Percentiles rank a stretch among this genome's conserved stretches.
These are phyloP conservation scores for Dactylellina haptotyla DNA, from an alignment of 2,329 filamentous ascomycete species.

Conservation along the genomic window DNA sequence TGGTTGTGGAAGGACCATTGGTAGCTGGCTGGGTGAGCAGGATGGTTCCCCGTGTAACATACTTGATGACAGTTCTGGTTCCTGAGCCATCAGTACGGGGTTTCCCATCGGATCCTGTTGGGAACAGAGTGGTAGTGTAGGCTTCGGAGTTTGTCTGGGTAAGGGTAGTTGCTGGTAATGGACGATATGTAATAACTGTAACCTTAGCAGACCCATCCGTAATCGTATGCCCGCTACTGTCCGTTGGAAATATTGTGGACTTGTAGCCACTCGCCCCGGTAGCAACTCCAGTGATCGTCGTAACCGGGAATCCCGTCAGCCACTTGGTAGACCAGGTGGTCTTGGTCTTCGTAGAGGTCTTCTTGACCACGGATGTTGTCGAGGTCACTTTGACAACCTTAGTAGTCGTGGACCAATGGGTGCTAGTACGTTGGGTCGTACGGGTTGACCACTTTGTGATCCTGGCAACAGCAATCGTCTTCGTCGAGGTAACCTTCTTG, in stretches of 20 bases:
- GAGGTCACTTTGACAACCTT: constrained; percentile 8
- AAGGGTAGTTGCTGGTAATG: background rate
- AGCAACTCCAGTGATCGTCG: background rate
- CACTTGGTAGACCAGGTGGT: background rate
- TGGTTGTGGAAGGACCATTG: too few species aligned
- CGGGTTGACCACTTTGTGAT: constrained; percentile 5
- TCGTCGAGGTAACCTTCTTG: constrained; percentile 4
- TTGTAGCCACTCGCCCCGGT: background rate
- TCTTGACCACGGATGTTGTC: background rate
- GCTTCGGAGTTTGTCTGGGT: too few species aligned
- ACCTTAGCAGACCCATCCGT: background rate
- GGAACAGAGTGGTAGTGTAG: too few species aligned
- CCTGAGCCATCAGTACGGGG: too few species aligned
- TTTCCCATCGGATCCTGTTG: too few species aligned
- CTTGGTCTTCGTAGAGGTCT: constrained; percentile 6
- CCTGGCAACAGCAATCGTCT: constrained; percentile 4
- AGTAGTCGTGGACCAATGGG: background rate
- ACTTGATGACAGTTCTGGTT: too few species aligned
- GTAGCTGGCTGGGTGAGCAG: too few species aligned
- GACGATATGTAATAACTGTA: background rate
- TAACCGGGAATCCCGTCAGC: background rate
- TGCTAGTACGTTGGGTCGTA: background rate
- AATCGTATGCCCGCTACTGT: too few species aligned
- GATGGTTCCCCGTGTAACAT: too few species aligned
- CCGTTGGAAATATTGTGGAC: background rate